A percentile compares a stretch with the other conserved stretches of the same genome.
Evolutionary conservation across 129 eudicot species (phyloP).

Genomic region (Flaveria brownii): DNA sequence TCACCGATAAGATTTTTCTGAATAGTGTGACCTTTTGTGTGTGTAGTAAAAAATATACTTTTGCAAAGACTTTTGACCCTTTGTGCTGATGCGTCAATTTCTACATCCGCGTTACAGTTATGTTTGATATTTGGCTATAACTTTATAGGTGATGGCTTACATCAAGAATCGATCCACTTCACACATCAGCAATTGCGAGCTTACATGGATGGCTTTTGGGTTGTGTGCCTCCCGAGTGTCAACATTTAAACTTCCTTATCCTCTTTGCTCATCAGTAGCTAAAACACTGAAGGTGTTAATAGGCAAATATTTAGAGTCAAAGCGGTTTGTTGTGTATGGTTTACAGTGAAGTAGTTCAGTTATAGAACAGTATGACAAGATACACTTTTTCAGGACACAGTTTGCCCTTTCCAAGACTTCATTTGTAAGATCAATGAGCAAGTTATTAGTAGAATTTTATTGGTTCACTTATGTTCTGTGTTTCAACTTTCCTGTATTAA

Average conservation of each 20-base stretch:
- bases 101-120: no score
- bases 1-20: no score
- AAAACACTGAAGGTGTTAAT: slow-evolving; percentile 9
- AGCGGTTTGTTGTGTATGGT: no score
- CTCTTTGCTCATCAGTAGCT: neutral
- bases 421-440: slow-evolving; percentile 27
- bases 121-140: neutral
- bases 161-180: slow-evolving; percentile 76
- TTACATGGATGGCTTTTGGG: slow-evolving; percentile 85
- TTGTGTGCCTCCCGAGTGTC: no score
- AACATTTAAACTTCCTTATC: no score
- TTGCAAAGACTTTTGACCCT: no score
- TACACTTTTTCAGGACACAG: neutral
- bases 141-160: slow-evolving; percentile 70
- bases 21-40: no score
- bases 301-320: slow-evolving; percentile 20
- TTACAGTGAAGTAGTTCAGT: no score
- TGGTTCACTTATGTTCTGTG: neutral
- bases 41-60: no score
- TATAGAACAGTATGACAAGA: no score
- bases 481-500: neutral
- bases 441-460: neutral
- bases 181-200: slow-evolving; percentile 86
- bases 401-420: slow-evolving; percentile 24
- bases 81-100: no score